Conservation (phyloP, 2,329 filamentous ascomycete genomes). For the Lasiodiplodia sp. region DNA sequence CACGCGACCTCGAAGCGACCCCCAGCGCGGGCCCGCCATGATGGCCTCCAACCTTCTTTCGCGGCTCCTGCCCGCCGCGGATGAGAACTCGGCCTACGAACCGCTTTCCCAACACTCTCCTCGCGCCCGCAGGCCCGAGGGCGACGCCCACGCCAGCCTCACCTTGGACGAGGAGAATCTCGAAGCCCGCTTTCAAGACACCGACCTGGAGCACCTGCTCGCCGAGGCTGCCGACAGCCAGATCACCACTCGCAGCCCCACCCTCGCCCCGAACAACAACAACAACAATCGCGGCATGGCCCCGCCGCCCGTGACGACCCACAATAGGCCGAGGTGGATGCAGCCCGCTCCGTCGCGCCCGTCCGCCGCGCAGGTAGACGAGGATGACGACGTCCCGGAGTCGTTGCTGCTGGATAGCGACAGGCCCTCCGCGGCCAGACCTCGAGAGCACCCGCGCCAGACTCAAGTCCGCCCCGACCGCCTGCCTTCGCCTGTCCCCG, state of each 20-base stretch:
- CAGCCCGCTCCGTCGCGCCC: slow-evolving; percentile 33
- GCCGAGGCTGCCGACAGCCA: slow-evolving; percentile 60
- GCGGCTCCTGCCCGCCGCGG: slow-evolving; percentile 58
- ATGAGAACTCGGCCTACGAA: slow-evolving; percentile 56
- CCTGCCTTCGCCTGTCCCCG: slow-evolving; percentile 52
- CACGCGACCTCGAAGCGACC: not conserved
- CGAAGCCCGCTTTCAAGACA: slow-evolving; percentile 60
- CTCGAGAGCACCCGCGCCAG: slow-evolving; percentile 34
- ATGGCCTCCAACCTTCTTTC: slow-evolving; percentile 64
- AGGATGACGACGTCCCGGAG: slow-evolving; percentile 69
- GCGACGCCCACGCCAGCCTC: slow-evolving; percentile 56
- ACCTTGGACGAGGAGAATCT: slow-evolving; percentile 59
- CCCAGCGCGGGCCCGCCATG: slow-evolving; percentile 7
- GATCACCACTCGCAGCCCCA: slow-evolving; percentile 53
- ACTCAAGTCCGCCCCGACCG: slow-evolving; percentile 32
- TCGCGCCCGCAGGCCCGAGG: slow-evolving; percentile 38
- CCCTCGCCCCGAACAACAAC: slow-evolving; percentile 44
- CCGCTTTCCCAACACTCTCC: slow-evolving; percentile 32
- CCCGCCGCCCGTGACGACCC: slow-evolving; percentile 4
- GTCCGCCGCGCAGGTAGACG: slow-evolving; percentile 44
- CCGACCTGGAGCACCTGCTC: slow-evolving; percentile 64
- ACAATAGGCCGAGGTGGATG: slow-evolving; percentile 29
- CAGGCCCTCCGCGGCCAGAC: slow-evolving; percentile 39
- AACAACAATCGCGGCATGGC: slow-evolving; percentile 33
- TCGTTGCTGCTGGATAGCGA: slow-evolving; percentile 67